Base-by-base conservation (phyloP, 371 early-diverging fungal species). In the Lichtheimia ornata region DNA sequence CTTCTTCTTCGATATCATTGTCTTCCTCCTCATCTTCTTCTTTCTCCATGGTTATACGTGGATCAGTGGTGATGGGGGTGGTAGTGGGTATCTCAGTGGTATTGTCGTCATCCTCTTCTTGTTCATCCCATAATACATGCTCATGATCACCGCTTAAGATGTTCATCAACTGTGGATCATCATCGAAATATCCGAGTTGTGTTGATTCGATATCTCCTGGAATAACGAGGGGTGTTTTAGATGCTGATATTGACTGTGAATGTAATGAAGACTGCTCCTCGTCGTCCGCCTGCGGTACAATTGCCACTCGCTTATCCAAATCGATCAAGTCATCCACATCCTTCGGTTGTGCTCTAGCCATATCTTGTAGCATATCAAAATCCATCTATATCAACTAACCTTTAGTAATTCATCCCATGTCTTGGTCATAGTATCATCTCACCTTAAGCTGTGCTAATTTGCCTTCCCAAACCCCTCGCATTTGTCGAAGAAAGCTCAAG, bases 371-470 rank as follows among this genome's bases (percentile, higher is more conserved):
- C 22, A 56, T 56, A 5, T 25, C 17, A 18, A 43, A 17, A 17
- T 56, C 57, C 57, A 45, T 56, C 57, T 56, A 41, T 6, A 41
- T 18, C 15, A 12, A 2, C n/a, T 6, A 47, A 1, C 4, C 11
- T 44, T 47, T 9, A 17, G n/a, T 17, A 20, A 20, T 47, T 3
- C n/a, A 47, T 17, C 11, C n/a, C 13, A 47, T n/a, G 17, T 45
- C 45, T 45, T n/a, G 5, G 45, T 45, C 18, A 18, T 47, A 47
- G 20, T 47, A 18, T 50, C n/a, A 4, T 2, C 25, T 20, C 25
- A 56, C 57, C 45, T 56, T 13, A 7, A 56, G 47, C 15, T 56
- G 57, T 15, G 40, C 25, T 20, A 56, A 25, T 18, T 56, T 56
- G 7, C 24, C 22, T 17, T 13, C 27, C 57, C 57, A 56, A 45